Conservation (phyloP, 129 eudicot genomes). For the Silybum marianum region DNA sequence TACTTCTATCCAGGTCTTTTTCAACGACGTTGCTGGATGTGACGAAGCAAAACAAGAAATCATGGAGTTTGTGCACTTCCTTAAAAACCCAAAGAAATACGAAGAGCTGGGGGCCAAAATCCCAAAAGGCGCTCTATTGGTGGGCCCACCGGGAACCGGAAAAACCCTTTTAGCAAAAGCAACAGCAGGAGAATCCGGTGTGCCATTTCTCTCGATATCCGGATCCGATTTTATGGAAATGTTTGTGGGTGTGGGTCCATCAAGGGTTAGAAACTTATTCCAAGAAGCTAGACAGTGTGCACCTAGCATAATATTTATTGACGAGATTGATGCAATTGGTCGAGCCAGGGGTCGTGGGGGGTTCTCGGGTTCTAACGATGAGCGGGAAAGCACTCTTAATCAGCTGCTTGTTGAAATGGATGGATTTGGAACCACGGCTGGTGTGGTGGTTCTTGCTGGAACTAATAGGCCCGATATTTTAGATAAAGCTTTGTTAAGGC, state of each 20-base stretch:
- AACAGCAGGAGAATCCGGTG: conserved; percentile 94
- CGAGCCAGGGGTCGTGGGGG: conserved; percentile 96
- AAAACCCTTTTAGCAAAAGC: conserved; percentile 93
- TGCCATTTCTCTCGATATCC: conserved; percentile 83
- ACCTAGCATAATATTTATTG: conserved; percentile 88
- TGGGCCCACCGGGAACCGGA: conserved; percentile 98
- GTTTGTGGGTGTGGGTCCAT: conserved; percentile 98
- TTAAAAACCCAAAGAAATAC: conserved; percentile 74
- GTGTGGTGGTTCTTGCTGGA: conserved; percentile 95
- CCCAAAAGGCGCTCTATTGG: conserved; percentile 89
- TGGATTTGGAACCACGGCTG: conserved; percentile 91
- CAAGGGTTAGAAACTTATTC: conserved; percentile 91
- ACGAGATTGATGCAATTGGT: conserved; percentile 97
- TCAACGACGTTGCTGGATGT: conserved; percentile 80
- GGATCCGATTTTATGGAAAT: conserved; percentile 97
- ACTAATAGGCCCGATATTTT: conserved; percentile 88
- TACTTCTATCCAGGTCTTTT: conserved; percentile 48
- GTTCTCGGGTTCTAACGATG: conserved; percentile 75
- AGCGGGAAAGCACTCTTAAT: conserved; percentile 86
- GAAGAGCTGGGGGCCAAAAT: conserved; percentile 89
- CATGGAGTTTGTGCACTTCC: conserved; percentile 83
- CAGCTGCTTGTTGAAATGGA: conserved; percentile 97
- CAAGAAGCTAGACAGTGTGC: conserved; percentile 95
- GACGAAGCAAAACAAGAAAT: conserved; percentile 84
- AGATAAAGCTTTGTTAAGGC: conserved; percentile 93